Conservation (phyloP, 768 basidiomycete genomes). For the Phylloporus rhodoxanthus region DNA sequence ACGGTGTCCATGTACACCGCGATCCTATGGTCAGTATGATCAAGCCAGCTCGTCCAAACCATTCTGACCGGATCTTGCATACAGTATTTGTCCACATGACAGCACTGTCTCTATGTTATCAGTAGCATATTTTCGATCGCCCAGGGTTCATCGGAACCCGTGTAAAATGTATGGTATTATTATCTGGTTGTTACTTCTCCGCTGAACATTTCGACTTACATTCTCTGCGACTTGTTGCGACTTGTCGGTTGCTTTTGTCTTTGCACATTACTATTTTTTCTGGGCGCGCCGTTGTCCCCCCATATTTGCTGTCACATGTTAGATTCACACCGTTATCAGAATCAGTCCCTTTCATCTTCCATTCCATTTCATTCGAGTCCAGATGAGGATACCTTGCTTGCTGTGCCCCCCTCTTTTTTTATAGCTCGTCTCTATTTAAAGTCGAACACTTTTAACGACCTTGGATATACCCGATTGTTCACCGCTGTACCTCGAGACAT, state of each 20-base stretch:
- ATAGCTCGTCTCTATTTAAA: conserved; percentile 32
- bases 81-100: conserved; percentile 26
- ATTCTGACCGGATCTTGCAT: conserved; percentile 9
- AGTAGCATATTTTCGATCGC: conserved; percentile 19
- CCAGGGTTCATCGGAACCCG: conserved; percentile 6
- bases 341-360: background rate
- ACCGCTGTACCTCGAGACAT: conserved; percentile 76
- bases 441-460: conserved; percentile 78
- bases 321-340: conserved; percentile 8
- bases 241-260: background rate
- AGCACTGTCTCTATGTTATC: conserved; percentile 17
- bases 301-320: conserved; percentile 7
- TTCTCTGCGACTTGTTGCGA: conserved; percentile 3
- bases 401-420: conserved; percentile 8
- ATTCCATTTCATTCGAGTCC: conserved; percentile 8
- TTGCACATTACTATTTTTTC: conserved; percentile 18
- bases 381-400: conserved; percentile 8
- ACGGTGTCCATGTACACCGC: conserved; percentile 13
- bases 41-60: background rate
- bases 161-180: conserved; percentile 26
- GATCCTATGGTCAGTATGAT: conserved; percentile 17
- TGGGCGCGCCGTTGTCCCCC: background rate
- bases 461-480: conserved; percentile 91
- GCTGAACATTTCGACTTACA: conserved; percentile 9
- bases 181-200: conserved; percentile 13